Base-by-base conservation (phyloP, 192 early-diverging fungal genomes). In the Entomortierella chlamydospora region DNA sequence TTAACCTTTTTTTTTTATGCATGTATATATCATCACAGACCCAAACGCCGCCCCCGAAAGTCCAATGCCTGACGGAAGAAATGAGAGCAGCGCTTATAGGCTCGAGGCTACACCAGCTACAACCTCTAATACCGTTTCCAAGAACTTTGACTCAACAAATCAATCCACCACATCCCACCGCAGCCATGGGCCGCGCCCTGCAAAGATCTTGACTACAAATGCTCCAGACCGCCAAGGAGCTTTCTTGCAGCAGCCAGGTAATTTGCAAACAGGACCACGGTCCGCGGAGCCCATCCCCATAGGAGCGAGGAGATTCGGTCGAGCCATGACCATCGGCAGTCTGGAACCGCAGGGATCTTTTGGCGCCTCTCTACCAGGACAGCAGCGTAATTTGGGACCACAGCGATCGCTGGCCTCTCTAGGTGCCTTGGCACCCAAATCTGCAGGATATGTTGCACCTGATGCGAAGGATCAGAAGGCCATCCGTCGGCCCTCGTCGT, bases 401-500 rank as follows among this genome's bases (percentile, higher is more conserved):
- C 33, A 65, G 33, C 9, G 30, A 22, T 67, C 39, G 18, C 26
- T 37, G 45, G 50, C 49, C 2, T 53, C 62, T 11, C 10, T 61
- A 4, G 50, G 47, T 11, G 3, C 0, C 6, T 8, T 26, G 29
- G 49, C 30, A 54, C 52, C 51, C 30, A 65, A 29, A 26, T 65
- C 63, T 37, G 34, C 50, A 41, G 30, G 26, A 30, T 23, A 4
- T 23, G 31, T 18, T 6, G 9, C 57, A 0, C 34, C 29, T 49
- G 60, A 17, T 20, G 28, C 30, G 17, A 49, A 43, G 0, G 11
- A 47, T 22, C 7, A 18, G 6, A 74, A 61, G 37, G 33, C 22
- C 6, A 57, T 74, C 10, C 49, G 61, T 9, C 45, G 72, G 45
- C 72, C 72, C 2, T 60, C 57, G 9, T 74, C 72, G 22, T 74